Evolutionary conservation across 1,139 yeast species (phyloP), one percentile per base, ranked within the genome.

Genomic region (Candida buenavistaensis): DNA sequence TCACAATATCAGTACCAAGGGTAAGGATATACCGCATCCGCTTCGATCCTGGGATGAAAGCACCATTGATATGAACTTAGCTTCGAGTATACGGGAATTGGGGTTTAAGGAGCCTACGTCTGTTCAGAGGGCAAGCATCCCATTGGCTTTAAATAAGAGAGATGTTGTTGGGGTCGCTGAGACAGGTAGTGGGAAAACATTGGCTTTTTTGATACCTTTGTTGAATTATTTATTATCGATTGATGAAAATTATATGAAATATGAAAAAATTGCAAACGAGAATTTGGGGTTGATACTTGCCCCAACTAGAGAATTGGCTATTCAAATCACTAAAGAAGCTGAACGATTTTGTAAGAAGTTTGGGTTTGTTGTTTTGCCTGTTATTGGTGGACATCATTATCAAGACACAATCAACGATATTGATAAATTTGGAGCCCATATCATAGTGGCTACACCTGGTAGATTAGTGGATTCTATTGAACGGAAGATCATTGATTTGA

Each of bases 131-230:
- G 95, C 94, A 0, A 75, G 97, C 0, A 78, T 90, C 9, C 97
- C 97, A 0, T 67, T 84, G 29, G 86, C 87, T 0, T 47, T 84
- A 23, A 54, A 63, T 0, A 62, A 69, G 3, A 56, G 74, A 26
- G 97, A 92, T 55, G 70, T 88, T 4, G 72, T 90, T 16, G 97
- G 96, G 16, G 76, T 90, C n/a, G 97, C 97, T 0, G 92, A 89
- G 47, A 92, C 98, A 0, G 98, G 97, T 15, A 86, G 96, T 0
- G 98, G 97, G 52, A 92, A 92, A 55, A 92, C 98, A 0, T 67
- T 89, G 19, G 85, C 95, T 7, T 92, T 83, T 57, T 62, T 86
- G 17, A 61, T 90, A 2, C 97, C 98, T 0, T 60, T 88, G 33
- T 52, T 88, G 5, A 57, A 79, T 4, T 82, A 81, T 44, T 63